A percentile compares a stretch with the other conserved stretches of the same genome.
Evolutionary conservation across 805 yeast species (phyloP).

Genomic region (Barnettozyma pratensis): DNA sequence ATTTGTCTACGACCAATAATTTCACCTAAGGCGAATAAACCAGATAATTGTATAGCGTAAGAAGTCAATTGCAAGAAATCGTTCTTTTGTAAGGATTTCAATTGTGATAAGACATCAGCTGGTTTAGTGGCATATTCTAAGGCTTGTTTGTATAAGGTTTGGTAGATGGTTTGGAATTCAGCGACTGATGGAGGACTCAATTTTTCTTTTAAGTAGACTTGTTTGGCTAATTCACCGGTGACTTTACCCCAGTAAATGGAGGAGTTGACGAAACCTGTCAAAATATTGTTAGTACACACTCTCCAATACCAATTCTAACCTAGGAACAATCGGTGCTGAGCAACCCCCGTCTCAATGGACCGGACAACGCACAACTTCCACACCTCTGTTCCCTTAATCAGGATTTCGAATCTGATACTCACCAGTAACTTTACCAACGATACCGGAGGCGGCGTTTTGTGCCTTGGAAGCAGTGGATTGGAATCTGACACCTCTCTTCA

Average conservation of each 20-base stretch:
- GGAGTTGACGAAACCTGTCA: conserved; percentile 34
- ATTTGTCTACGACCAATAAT: conserved; percentile 92
- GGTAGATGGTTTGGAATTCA: conserved; percentile 74
- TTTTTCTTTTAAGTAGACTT: conserved; percentile 86
- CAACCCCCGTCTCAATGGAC: too few species aligned
- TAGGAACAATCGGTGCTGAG: neutral
- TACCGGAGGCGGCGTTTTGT: conserved; percentile 31
- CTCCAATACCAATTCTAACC: neutral
- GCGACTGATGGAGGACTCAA: conserved; percentile 82
- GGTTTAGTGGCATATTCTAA: conserved; percentile 52
- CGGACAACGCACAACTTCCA: too few species aligned
- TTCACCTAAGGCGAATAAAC: conserved; percentile 93
- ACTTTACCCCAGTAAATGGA: conserved; percentile 77
- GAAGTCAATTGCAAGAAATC: conserved; percentile 64
- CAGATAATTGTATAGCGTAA: conserved; percentile 77
- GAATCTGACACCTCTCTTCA: conserved; percentile 29
- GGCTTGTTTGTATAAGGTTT: conserved; percentile 42
- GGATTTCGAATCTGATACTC: neutral
- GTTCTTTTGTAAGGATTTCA: conserved; percentile 47
- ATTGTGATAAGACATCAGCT: conserved; percentile 43
- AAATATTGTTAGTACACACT: neutral
- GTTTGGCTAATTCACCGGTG: conserved; percentile 43
- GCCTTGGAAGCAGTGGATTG: conserved; percentile 31
- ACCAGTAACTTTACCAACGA: conserved; percentile 34
- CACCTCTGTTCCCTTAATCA: neutral